phyloP scores from a whole-genome alignment of 1,139 yeast species.

The Sugiyamaella paludigena region DNA sequence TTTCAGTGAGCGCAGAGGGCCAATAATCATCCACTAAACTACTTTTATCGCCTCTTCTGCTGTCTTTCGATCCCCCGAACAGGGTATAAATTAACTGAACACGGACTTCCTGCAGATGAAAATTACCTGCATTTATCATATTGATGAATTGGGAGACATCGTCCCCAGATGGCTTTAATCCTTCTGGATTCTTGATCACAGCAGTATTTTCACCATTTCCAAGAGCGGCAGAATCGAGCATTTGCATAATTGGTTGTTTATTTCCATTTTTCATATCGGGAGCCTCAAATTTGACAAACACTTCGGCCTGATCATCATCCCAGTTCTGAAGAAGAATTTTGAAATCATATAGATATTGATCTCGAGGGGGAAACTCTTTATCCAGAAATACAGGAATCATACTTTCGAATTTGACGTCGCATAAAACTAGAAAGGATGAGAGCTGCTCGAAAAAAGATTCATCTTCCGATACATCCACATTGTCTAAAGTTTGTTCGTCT shows the following conservation, averaged over 20 bases:
- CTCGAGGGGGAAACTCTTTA: conserved; percentile 23
- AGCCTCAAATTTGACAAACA: conserved; percentile 26
- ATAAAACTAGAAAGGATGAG: conserved; percentile 26
- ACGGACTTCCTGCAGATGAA: conserved; percentile 52
- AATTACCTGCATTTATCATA: conserved; percentile 34
- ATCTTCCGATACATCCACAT: conserved; percentile 29
- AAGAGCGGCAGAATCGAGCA: conserved; percentile 39
- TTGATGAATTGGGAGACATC: conserved; percentile 37
- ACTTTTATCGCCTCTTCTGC: conserved; percentile 11
- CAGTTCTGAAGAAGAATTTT: conserved; percentile 43
- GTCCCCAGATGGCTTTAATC: conserved; percentile 16
- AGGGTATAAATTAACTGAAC: conserved; percentile 36
- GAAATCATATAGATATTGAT: conserved; percentile 40
- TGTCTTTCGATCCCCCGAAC: conserved; percentile 30
- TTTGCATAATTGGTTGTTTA: conserved; percentile 39
- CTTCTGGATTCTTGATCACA: background rate
- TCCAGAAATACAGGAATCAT: conserved; percentile 28
- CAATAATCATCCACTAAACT: conserved; percentile 26
- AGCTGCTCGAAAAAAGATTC: conserved; percentile 35
- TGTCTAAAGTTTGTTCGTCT: conserved; percentile 39
- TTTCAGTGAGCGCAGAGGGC: conserved; percentile 28
- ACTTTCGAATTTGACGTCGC: conserved; percentile 25
- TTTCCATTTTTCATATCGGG: conserved; percentile 16
- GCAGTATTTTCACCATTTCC: conserved; percentile 17
- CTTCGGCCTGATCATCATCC: conserved; percentile 39